Evolutionary conservation across 2,329 filamentous ascomycete genomes (phyloP), one percentile per base, ranked within the genome.

Genomic region (Fusarium phyllophilum): DNA sequence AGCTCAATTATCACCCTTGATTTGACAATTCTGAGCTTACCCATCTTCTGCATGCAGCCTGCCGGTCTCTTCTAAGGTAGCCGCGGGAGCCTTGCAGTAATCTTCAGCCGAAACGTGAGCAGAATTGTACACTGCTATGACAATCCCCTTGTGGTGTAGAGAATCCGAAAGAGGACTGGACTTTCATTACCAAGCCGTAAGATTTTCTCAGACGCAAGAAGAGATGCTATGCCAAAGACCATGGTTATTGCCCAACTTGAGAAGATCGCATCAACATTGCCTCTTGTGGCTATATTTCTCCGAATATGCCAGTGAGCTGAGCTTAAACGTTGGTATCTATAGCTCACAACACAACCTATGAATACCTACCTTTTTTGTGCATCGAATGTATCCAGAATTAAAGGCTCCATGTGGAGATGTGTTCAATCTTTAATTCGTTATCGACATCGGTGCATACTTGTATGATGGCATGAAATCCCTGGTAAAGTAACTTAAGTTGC

Each of bases 21-120:
- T 70, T 57, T n/a, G 66, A 65, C 56, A 62, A 63, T 55, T 48
- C 34, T 15, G 29, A 44, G 36, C 38, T 39, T 36, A 26, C 31
- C 48, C 48, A 34, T 44, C 14, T 48, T 62, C 26, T 55, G 18
- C 22, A 68, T 68, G 45, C 66, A 52, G 31, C 29, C 51, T 58
- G 66, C 66, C 18, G 59, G 52, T 36, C 58, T 51, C 33, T 33
- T 31, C 18, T 12, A 31, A 34, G 26, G 55, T 31, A 57, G 39
- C 48, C 64, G 26, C 15, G 24, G 51, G 26, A 36, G 26, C 33
- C 34, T 39, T 36, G 51, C 34, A 29, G 34, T 29, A 29, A 29
- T 26, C 24, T 54, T 29, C 34, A 17, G 34, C 14, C 14, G 34
- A 54, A 39, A 36, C 24, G 20, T 29, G 49, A 22, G 51, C 33